Evolutionary conservation across 2,329 filamentous ascomycete genomes (phyloP).

Genomic region (Daldinia sp.): DNA sequence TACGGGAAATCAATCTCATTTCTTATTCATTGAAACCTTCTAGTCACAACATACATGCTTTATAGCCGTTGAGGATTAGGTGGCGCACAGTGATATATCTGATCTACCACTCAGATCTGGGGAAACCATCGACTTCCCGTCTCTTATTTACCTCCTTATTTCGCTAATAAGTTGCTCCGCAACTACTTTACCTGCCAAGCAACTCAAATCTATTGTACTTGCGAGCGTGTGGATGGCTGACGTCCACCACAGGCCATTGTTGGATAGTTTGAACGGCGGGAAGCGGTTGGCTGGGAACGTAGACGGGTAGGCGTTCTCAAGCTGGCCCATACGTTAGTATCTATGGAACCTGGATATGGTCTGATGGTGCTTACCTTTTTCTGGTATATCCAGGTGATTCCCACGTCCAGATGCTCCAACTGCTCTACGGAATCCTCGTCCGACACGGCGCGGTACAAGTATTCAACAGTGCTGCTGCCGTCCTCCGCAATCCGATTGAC

Average conservation of each 20-base stretch:
- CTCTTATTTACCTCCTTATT: not conserved
- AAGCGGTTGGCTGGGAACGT: constrained; percentile 25
- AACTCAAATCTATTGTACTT: constrained; percentile 40
- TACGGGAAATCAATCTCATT: constrained; percentile 15
- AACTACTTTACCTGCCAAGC: constrained; percentile 40
- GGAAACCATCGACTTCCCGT: too few relatives aligned
- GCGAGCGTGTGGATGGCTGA: constrained; percentile 36
- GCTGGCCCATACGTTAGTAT: constrained; percentile 20
- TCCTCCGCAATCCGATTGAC: constrained; percentile 8
- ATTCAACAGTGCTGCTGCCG: constrained; percentile 15
- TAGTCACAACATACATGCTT: not conserved
- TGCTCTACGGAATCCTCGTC: constrained; percentile 13
- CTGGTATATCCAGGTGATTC: constrained; percentile 34
- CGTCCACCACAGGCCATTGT: constrained; percentile 42
- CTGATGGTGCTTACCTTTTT: constrained; percentile 18
- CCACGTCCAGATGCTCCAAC: constrained; percentile 10
- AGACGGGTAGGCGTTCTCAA: constrained; percentile 39
- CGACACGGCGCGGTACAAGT: constrained; percentile 35
- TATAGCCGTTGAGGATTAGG: not conserved
- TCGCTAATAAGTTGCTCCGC: constrained; percentile 36
- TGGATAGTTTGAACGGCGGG: constrained; percentile 34
- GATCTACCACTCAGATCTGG: constrained; percentile 5
- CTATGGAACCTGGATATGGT: not conserved
- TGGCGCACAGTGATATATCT: not conserved
- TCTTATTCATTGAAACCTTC: constrained; percentile 5